phyloP scores from a whole-genome alignment of 2,329 filamentous ascomycete genomes.

The Penicillium sp. region DNA sequence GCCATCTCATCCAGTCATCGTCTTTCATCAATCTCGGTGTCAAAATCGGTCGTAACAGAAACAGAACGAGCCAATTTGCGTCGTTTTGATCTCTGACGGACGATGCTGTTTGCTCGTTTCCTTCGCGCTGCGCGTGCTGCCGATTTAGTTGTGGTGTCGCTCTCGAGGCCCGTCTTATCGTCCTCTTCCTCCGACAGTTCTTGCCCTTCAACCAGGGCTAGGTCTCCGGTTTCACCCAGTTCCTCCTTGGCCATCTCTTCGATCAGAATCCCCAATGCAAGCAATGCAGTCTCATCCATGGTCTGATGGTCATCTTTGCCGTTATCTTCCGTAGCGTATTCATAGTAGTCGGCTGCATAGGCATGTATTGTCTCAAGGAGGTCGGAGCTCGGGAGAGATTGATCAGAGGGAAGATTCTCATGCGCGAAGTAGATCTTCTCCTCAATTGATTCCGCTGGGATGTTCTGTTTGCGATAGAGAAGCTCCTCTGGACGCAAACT shows the following conservation, averaged over 20 bases:
- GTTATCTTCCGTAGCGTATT: constrained; percentile 30
- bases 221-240: constrained; percentile 57
- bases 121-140: constrained; percentile 2
- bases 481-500: constrained; percentile 57
- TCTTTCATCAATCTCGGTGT: constrained; percentile 21
- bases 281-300: constrained; percentile 62
- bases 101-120: constrained; percentile 7
- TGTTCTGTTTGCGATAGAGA: constrained; percentile 53
- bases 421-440: constrained; percentile 57
- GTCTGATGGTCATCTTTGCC: constrained; percentile 48
- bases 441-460: constrained; percentile 53
- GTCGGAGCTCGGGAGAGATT: constrained; percentile 54
- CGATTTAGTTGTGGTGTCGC: constrained; percentile 4
- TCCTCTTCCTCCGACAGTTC: constrained; percentile 26
- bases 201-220: constrained; percentile 55
- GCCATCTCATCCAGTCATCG: neutral
- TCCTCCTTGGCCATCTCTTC: constrained; percentile 56
- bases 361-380: constrained; percentile 57
- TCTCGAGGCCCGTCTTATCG: constrained; percentile 1
- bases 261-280: constrained; percentile 59
- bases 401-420: constrained; percentile 41
- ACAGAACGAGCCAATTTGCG: constrained; percentile 22
- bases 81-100: constrained; percentile 27
- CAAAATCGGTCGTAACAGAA: constrained; percentile 22
- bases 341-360: constrained; percentile 58